Percentiles rank a stretch among this genome's conserved stretches.
Evolutionary conservation across 2,329 filamentous ascomycete genomes (phyloP).

Genomic region (Polytolypa hystricis): DNA sequence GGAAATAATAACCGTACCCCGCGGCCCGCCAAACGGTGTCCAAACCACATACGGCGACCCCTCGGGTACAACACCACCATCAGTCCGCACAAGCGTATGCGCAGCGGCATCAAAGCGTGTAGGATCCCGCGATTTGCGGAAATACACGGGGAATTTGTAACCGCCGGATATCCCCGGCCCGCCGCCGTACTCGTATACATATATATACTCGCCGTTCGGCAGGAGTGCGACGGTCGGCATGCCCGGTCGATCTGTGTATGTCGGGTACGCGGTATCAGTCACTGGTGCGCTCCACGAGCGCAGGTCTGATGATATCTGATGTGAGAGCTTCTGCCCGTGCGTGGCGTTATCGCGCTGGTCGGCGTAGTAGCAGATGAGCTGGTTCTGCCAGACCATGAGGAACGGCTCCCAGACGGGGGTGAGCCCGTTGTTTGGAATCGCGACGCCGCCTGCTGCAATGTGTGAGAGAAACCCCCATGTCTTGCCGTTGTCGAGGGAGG

Average conservation of each 20-base stretch:
- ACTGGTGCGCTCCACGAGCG: constrained; percentile 48
- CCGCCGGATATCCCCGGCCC: constrained; percentile 16
- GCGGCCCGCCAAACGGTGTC: constrained; percentile 37
- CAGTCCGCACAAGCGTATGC: constrained; percentile 32
- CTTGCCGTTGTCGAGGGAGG: constrained; percentile 47
- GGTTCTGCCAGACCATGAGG: constrained; percentile 46
- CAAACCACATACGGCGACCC: constrained; percentile 44
- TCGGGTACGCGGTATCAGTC: constrained; percentile 46
- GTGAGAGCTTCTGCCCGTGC: constrained; percentile 58
- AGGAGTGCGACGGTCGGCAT: constrained; percentile 55
- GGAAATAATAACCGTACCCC: constrained; percentile 40
- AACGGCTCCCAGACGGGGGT: constrained; percentile 67
- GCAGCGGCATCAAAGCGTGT: constrained; percentile 35
- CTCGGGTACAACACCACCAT: constrained; percentile 32
- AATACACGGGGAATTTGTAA: constrained; percentile 42
- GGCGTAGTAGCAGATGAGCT: constrained; percentile 57
- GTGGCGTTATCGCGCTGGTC: constrained; percentile 53
- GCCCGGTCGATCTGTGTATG: constrained; percentile 53
- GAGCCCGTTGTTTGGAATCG: constrained; percentile 51
- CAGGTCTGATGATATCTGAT: constrained; percentile 52
- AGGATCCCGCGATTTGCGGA: constrained; percentile 39
- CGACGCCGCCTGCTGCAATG: constrained; percentile 53
- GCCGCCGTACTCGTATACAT: constrained; percentile 53
- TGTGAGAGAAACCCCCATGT: constrained; percentile 59
- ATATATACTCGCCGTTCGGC: constrained; percentile 50